A percentile compares a stretch with the other conserved stretches of the same genome.
phyloP scores from a whole-genome alignment of 768 basidiomycete genomes.

The Tremella yokohamensis region DNA sequence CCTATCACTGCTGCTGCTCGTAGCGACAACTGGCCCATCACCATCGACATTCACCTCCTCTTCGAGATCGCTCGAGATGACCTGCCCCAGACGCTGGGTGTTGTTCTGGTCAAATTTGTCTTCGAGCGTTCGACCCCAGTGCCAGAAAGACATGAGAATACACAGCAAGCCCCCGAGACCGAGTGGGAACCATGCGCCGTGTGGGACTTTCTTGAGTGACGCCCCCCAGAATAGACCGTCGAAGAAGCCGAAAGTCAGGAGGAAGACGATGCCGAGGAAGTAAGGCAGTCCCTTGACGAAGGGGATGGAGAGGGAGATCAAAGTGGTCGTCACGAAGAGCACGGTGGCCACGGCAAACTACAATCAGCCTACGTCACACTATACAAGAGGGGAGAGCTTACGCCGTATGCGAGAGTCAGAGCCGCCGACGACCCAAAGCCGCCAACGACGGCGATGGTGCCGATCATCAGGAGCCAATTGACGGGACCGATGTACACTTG shows the following conservation, averaged over 20 bases:
- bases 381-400: constrained; percentile 8
- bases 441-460: constrained; percentile 58
- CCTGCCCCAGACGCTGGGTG: constrained; percentile 58
- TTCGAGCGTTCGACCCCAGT: constrained; percentile 62
- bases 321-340: constrained; percentile 62
- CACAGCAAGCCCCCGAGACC: constrained; percentile 59
- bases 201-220: constrained; percentile 57
- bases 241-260: constrained; percentile 62
- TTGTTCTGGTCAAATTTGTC: constrained; percentile 59
- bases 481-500: constrained; percentile 66
- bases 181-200: constrained; percentile 68
- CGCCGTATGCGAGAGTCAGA: constrained; percentile 60
- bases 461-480: constrained; percentile 62
- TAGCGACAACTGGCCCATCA: not conserved
- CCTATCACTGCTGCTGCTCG: not conserved
- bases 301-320: constrained; percentile 61
- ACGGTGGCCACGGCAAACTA: constrained; percentile 60
- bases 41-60: not conserved
- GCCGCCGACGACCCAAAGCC: constrained; percentile 59
- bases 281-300: constrained; percentile 59
- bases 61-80: not conserved
- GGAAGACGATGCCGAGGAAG: constrained; percentile 55
- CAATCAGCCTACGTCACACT: not conserved
- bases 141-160: constrained; percentile 63
- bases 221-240: constrained; percentile 65